Percentiles rank a stretch among this genome's conserved stretches.
Conservation (phyloP, 345 rosid genomes). For the Linum usitatissimum region DNA sequence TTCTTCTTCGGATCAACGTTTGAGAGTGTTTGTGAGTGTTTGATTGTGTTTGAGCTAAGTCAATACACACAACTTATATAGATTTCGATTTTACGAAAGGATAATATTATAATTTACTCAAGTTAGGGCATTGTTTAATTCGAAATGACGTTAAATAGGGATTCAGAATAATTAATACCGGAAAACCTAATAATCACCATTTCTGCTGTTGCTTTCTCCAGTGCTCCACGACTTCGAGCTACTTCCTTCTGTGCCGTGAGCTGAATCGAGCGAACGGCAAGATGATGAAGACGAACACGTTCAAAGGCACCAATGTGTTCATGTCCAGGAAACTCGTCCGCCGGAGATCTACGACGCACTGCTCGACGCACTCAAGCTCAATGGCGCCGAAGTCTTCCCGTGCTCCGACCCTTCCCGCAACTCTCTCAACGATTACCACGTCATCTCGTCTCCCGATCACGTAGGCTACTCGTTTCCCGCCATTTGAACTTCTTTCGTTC, state of each 20-base stretch:
- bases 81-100: no score
- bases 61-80: no score
- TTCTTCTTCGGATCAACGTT: no score
- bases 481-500: constrained; percentile 9
- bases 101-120: no score
- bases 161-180: no score
- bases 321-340: constrained; percentile 76
- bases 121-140: no score
- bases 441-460: constrained; percentile 71
- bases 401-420: constrained; percentile 88
- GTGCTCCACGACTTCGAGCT: background rate
- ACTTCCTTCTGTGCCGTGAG: constrained; percentile 5
- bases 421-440: constrained; percentile 62
- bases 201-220: background rate
- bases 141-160: no score
- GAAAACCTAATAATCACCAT: constrained; percentile 1
- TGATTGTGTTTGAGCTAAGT: no score
- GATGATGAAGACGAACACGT: constrained; percentile 53
- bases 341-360: constrained; percentile 62
- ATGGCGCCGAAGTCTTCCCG: constrained; percentile 74
- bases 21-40: no score
- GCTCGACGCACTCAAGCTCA: constrained; percentile 40
- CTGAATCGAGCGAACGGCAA: background rate
- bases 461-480: constrained; percentile 20
- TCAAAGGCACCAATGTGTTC: constrained; percentile 63